Evolutionary conservation across 805 yeast species (phyloP), one percentile per base, ranked within the genome.

Genomic region (Cyberlindnera americana): DNA sequence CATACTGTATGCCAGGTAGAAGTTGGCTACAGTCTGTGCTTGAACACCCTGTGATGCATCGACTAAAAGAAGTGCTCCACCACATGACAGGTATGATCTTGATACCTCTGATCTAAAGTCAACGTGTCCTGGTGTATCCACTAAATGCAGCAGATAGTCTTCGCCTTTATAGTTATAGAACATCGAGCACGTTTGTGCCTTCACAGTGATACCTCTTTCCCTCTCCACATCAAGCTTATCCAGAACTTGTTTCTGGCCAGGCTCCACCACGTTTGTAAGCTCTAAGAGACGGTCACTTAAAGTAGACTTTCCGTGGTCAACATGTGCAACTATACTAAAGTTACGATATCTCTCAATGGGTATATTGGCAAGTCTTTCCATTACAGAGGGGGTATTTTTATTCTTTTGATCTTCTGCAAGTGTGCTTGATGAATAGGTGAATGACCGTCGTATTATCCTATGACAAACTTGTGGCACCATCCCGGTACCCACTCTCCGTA

Each of bases 21-120:
- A 91, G 60, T 93, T 91, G 18, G 99, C 97, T n/a, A 91, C 97
- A 0, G 99, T 93, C 60, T 91, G 99, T 0, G 98, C 98, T 60
- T 89, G 97, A 4, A 91, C 89, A 37, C 98, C 98, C 56, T 93
- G 97, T 2, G 91, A 74, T 2, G 98, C 98, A 67, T 93, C 99
- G 2, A 91, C 95, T 17, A 91, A 62, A 29, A 91, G 61, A 29
- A 91, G 64, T 0, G 97, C 97, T 12, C 98, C 98, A 26, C 90
- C 95, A 67, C 97, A 93, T 0, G 96, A 85, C 3, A 97, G 97
- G 62, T 90, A 90, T 7, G 96, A 86, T 50, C 98, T 66, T 4
- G 95, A 80, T 1, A 91, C 99, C 54, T 91, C 99, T 8, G 93
- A 83, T 38, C 96, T 69, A 61, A 91, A 91, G 61, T 91, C 99